Evolutionary conservation across 805 yeast species (phyloP).

Genomic region (Wickerhamomyces canadensis): DNA sequence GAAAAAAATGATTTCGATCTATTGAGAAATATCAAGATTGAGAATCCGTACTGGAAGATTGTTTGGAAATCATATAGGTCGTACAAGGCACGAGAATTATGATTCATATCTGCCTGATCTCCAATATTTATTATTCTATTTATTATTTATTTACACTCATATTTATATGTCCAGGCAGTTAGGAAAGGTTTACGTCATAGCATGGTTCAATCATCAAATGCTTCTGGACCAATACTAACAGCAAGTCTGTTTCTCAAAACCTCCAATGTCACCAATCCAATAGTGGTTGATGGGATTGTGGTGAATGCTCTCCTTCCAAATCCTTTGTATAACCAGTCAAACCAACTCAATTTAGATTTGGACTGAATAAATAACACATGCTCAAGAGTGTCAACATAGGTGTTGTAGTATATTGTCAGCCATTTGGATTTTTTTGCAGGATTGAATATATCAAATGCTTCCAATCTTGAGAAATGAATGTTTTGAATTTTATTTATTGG

Average conservation of each 20-base stretch:
- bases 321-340: conserved; percentile 72
- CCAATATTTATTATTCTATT: too few species aligned
- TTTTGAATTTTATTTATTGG: conserved; percentile 79
- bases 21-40: conserved; percentile 21
- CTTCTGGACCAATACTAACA: conserved; percentile 13
- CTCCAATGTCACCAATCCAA: conserved; percentile 82
- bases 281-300: conserved; percentile 82
- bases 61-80: conserved; percentile 23
- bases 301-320: conserved; percentile 66
- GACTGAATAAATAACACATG: conserved; percentile 51
- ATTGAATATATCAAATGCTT: conserved; percentile 65
- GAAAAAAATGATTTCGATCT: conserved; percentile 65
- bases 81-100: conserved; percentile 19
- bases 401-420: conserved; percentile 52
- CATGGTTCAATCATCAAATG: not conserved
- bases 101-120: too few species aligned
- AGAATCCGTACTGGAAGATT: conserved; percentile 21
- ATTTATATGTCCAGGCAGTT: not conserved
- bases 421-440: conserved; percentile 24
- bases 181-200: too few species aligned
- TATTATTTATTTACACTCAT: too few species aligned
- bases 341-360: conserved; percentile 52
- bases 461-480: conserved; percentile 72
- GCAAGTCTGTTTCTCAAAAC: conserved; percentile 51
- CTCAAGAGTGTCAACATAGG: conserved; percentile 70